phyloP scores from a whole-genome alignment of 2,329 filamentous ascomycete genomes.

The Diaporthe sp. region DNA sequence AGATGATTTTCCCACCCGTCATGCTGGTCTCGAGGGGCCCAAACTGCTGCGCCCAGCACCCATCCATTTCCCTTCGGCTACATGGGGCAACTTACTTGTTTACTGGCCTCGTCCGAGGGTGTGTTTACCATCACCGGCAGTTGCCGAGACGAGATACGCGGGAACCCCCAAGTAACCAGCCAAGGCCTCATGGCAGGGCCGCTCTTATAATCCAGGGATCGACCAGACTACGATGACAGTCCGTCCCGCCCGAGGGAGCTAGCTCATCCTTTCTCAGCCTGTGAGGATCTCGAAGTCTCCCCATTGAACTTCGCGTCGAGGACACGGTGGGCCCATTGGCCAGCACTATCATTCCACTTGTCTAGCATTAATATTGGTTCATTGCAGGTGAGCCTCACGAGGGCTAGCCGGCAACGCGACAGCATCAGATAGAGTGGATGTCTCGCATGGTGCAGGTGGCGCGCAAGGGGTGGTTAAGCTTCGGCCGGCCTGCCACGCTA shows the following conservation, averaged over 20 bases:
- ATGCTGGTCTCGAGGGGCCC: not conserved
- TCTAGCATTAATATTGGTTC: conserved; percentile 17
- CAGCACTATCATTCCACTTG: conserved; percentile 2
- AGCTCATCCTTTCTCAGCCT: not conserved
- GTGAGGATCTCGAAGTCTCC: not conserved
- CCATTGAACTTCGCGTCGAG: not conserved
- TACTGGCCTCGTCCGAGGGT: not conserved
- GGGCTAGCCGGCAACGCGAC: not conserved
- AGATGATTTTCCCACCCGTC: not conserved
- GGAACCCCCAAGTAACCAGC: not conserved
- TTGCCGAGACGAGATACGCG: conserved; percentile 5
- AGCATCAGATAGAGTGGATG: conserved; percentile 30
- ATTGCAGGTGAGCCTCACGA: conserved; percentile 24
- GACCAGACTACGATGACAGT: not conserved
- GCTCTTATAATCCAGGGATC: not conserved
- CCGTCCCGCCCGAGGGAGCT: not conserved
- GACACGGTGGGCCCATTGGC: conserved; percentile 4
- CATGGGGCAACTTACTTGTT: not conserved
- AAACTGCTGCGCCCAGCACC: not conserved
- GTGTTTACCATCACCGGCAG: not conserved
- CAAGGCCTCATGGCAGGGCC: not conserved
- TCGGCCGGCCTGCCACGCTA: conserved; percentile 20
- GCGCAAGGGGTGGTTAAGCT: conserved; percentile 25
- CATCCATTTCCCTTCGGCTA: not conserved
- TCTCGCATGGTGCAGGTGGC: conserved; percentile 27